Percentiles rank a stretch among this genome's conserved stretches.
These are phyloP conservation scores for Chaetomium sp. DNA, from an alignment of 2,329 filamentous ascomycete species.

Conservation along the genomic window DNA sequence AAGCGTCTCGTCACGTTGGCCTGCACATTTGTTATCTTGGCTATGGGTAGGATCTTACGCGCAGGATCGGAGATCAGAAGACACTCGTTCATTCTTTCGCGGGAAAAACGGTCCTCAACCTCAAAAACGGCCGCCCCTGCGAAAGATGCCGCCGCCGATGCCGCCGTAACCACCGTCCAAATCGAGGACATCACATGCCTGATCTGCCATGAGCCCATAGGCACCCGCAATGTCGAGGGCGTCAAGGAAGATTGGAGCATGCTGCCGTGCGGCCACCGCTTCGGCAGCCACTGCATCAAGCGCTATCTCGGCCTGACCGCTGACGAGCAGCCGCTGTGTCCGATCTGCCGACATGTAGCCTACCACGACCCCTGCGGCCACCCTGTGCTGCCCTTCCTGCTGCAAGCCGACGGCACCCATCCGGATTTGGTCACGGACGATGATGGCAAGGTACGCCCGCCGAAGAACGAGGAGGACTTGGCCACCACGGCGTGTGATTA, in stretches of 20 bases:
- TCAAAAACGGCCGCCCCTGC: no score
- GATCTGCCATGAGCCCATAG: slow-evolving; percentile 39
- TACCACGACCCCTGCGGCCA: slow-evolving; percentile 30
- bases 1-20: neutral
- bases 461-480: neutral
- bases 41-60: slow-evolving; percentile 12
- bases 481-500: neutral
- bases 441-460: neutral
- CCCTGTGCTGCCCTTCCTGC: slow-evolving; percentile 26
- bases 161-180: neutral
- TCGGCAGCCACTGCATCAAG: slow-evolving; percentile 39
- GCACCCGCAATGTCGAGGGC: slow-evolving; percentile 32
- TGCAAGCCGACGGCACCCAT: slow-evolving; percentile 7
- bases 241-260: slow-evolving; percentile 34
- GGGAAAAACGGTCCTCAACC: neutral
- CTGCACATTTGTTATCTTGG: neutral
- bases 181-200: slow-evolving; percentile 27
- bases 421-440: slow-evolving; percentile 1
- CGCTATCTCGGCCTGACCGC: slow-evolving; percentile 35
- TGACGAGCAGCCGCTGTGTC: slow-evolving; percentile 33
- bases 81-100: neutral
- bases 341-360: slow-evolving; percentile 33
- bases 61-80: neutral
- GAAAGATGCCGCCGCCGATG: no score
- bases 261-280: slow-evolving; percentile 39